Conservation (phyloP, 1,284 basidiomycete species). For the Pseudozyma thailandica region DNA sequence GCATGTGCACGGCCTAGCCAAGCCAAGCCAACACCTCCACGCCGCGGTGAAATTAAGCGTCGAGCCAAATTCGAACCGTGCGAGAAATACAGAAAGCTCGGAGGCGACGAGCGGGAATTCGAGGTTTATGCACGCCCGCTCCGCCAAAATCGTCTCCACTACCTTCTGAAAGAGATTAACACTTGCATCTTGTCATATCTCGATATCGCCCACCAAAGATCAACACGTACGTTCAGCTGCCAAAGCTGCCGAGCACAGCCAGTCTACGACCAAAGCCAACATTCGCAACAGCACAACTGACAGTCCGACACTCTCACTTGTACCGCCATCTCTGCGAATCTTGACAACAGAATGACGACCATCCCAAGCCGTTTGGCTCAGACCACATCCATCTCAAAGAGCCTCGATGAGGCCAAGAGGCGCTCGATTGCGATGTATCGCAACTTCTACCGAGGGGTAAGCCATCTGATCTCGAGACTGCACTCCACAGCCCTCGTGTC, state of each 20-base stretch:
- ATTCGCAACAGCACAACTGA: constrained; percentile 1
- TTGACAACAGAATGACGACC: constrained; percentile 75
- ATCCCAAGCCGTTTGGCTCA: constrained; percentile 90
- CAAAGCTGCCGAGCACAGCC: not conserved
- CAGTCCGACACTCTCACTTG: not conserved
- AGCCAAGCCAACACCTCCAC: not conserved
- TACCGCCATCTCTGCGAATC: not conserved
- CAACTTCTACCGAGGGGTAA: constrained; percentile 88
- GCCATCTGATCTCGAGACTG: constrained; percentile 62
- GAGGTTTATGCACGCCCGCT: constrained; percentile 23
- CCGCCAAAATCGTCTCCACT: constrained; percentile 26
- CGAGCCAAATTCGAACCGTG: constrained; percentile 23
- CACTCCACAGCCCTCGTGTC: not conserved
- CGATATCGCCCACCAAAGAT: constrained; percentile 24
- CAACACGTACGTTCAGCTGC: constrained; percentile 23
- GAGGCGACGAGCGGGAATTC: constrained; percentile 19
- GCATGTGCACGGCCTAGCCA: constrained; percentile 17
- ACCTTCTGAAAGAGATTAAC: not conserved
- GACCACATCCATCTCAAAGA: constrained; percentile 71
- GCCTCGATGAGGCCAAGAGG: constrained; percentile 76
- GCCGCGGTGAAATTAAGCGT: not conserved
- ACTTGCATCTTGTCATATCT: constrained; percentile 1
- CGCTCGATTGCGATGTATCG: constrained; percentile 85
- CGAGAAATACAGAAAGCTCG: constrained; percentile 26
- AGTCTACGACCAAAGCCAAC: not conserved